A percentile compares a stretch with the other conserved stretches of the same genome.
phyloP scores from a whole-genome alignment of 1,284 basidiomycete genomes.

The Trichosporon coremiiforme region DNA sequence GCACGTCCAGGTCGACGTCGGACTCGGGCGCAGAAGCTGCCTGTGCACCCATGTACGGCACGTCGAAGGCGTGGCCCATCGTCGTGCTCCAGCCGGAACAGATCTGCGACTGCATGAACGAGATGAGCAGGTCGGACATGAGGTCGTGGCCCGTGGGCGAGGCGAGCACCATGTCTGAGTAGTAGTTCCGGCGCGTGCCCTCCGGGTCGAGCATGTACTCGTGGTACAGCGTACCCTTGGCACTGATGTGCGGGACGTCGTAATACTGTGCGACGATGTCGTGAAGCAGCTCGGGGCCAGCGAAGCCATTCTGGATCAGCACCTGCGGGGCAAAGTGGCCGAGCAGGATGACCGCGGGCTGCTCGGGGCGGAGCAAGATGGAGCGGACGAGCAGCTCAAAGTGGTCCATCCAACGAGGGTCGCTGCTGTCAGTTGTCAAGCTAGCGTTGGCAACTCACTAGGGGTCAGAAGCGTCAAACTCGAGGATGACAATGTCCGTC shows the following conservation, averaged over 20 bases:
- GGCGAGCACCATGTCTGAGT: constrained; percentile 76
- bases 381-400: constrained; percentile 90
- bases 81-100: constrained; percentile 80
- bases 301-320: constrained; percentile 73
- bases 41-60: constrained; percentile 58
- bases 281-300: constrained; percentile 84
- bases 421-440: constrained; percentile 58
- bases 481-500: constrained; percentile 87
- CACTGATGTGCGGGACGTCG: constrained; percentile 80
- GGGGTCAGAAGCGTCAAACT: constrained; percentile 84
- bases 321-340: constrained; percentile 88
- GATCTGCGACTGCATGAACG: constrained; percentile 83
- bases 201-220: constrained; percentile 75
- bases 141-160: constrained; percentile 76
- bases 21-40: not conserved
- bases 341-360: constrained; percentile 84
- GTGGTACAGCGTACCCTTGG: constrained; percentile 77
- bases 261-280: constrained; percentile 89
- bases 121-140: constrained; percentile 77
- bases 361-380: constrained; percentile 79
- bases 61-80: constrained; percentile 66
- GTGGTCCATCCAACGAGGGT: constrained; percentile 70
- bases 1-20: not conserved
- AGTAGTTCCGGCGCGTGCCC: constrained; percentile 68
- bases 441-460: constrained; percentile 62